Evolutionary conservation across 805 yeast species (phyloP).

Genomic region (Tetrapisispora fleetii): DNA sequence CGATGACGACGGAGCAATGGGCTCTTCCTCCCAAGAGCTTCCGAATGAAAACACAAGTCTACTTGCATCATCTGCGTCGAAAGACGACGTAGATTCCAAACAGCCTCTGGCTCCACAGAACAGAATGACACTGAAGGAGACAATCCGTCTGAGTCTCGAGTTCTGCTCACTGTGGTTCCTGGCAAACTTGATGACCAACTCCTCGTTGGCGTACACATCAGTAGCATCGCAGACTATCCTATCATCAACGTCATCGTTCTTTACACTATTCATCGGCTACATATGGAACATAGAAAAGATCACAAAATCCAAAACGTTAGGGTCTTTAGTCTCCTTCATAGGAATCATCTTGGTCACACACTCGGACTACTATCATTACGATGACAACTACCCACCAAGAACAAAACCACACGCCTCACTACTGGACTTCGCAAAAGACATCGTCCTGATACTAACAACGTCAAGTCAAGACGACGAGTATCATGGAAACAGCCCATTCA

Average conservation of each 20-base stretch:
- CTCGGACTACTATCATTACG: slow-evolving; percentile 37
- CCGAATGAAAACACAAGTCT: background rate
- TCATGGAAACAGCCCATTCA: slow-evolving; percentile 18
- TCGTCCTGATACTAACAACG: background rate
- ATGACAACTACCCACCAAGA: slow-evolving; percentile 4
- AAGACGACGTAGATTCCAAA: background rate
- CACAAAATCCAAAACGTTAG: slow-evolving; percentile 53
- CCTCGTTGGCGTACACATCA: slow-evolving; percentile 76
- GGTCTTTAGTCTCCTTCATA: slow-evolving; percentile 57
- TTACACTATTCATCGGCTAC: slow-evolving; percentile 78
- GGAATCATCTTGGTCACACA: slow-evolving; percentile 78
- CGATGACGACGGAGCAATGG: background rate
- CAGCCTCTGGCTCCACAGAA: background rate
- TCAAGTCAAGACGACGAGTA: background rate
- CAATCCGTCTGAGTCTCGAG: slow-evolving; percentile 64
- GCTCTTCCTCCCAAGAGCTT: background rate
- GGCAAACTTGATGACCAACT: slow-evolving; percentile 83
- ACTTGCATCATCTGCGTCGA: background rate
- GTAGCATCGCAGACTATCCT: slow-evolving; percentile 92
- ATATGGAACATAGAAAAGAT: slow-evolving; percentile 61
- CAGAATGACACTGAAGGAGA: slow-evolving; percentile 40
- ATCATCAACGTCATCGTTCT: slow-evolving; percentile 86
- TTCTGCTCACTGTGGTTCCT: slow-evolving; percentile 84
- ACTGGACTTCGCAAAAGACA: background rate
- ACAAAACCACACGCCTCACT: background rate